Percentiles rank a stretch among this genome's conserved stretches.
phyloP scores from a whole-genome alignment of 2,329 filamentous ascomycete species.

The Coniochaeta prunicola region DNA sequence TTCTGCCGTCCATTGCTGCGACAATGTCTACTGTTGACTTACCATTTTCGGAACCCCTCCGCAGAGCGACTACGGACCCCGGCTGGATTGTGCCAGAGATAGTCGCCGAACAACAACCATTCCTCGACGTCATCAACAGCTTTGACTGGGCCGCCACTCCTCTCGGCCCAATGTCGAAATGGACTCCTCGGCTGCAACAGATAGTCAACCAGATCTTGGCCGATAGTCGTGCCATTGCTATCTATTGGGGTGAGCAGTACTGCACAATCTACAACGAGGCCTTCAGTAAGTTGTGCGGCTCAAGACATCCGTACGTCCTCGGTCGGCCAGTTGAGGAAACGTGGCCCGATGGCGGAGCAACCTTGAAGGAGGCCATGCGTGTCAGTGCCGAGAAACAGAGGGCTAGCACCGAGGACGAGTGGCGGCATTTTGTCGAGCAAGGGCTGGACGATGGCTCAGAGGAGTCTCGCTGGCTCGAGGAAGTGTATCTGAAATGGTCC shows the following conservation, averaged over 20 bases:
- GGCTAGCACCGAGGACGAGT: slow-evolving; percentile 33
- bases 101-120: slow-evolving; percentile 11
- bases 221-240: slow-evolving; percentile 40
- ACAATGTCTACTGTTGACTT: slow-evolving; percentile 3
- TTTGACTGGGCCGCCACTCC: slow-evolving; percentile 38
- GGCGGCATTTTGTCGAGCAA: slow-evolving; percentile 36
- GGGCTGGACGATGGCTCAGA: slow-evolving; percentile 19
- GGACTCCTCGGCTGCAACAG: slow-evolving; percentile 35
- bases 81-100: slow-evolving; percentile 23
- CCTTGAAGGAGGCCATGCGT: slow-evolving; percentile 30
- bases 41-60: slow-evolving; percentile 3
- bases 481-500: slow-evolving; percentile 41
- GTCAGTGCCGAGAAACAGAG: slow-evolving; percentile 22
- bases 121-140: slow-evolving; percentile 26
- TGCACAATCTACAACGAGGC: slow-evolving; percentile 68
- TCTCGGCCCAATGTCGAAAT: slow-evolving; percentile 33
- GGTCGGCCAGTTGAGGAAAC: slow-evolving; percentile 51
- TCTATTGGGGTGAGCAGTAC: slow-evolving; percentile 55
- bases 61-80: slow-evolving; percentile 15
- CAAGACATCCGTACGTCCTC: slow-evolving; percentile 57
- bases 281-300: slow-evolving; percentile 53
- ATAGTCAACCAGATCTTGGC: slow-evolving; percentile 30
- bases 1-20: neutral
- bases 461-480: slow-evolving; percentile 26
- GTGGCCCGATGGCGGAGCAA: slow-evolving; percentile 45